These are phyloP conservation scores for Thermomyces lanuginosus DNA, from an alignment of 2,329 filamentous ascomycete genomes.

Conservation along the genomic window DNA sequence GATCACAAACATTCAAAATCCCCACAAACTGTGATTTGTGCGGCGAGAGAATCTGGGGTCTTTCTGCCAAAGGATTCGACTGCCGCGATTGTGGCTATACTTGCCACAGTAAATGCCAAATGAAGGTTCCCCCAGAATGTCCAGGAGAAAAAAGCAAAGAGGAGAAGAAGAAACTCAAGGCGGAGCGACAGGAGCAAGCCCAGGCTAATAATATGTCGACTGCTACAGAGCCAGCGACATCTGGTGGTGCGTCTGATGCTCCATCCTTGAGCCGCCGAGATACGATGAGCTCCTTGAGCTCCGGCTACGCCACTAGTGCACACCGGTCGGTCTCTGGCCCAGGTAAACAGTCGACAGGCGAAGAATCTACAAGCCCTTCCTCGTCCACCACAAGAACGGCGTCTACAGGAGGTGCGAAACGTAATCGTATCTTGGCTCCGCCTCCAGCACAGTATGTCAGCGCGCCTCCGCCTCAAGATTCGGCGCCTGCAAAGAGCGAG, in stretches of 20 bases:
- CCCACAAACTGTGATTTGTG: constrained; percentile 97
- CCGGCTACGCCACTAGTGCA: constrained; percentile 67
- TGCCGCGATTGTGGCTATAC: constrained; percentile 95
- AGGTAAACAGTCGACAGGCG: constrained; percentile 26
- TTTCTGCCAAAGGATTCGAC: constrained; percentile 91
- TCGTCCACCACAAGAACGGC: constrained; percentile 19
- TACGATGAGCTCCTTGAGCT: constrained; percentile 80
- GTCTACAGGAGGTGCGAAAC: constrained; percentile 23
- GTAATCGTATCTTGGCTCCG: constrained; percentile 67
- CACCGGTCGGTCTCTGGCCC: constrained; percentile 56
- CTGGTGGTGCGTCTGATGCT: constrained; percentile 37
- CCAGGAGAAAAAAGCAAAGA: constrained; percentile 89
- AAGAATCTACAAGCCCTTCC: constrained; percentile 26
- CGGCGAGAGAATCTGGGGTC: constrained; percentile 89
- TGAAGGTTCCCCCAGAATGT: constrained; percentile 94
- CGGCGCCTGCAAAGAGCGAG: constrained; percentile 29
- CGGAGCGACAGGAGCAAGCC: constrained; percentile 64
- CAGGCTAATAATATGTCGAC: constrained; percentile 38
- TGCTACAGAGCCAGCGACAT: constrained; percentile 19
- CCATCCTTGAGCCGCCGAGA: constrained; percentile 60
- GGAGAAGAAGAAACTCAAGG: constrained; percentile 85
- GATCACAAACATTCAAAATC: constrained; percentile 97
- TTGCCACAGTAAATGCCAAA: constrained; percentile 96
- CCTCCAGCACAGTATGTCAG: constrained; percentile 69
- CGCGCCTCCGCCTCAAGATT: constrained; percentile 39